Conservation (phyloP, 805 yeast genomes). For the Myxozyma neotropica region DNA sequence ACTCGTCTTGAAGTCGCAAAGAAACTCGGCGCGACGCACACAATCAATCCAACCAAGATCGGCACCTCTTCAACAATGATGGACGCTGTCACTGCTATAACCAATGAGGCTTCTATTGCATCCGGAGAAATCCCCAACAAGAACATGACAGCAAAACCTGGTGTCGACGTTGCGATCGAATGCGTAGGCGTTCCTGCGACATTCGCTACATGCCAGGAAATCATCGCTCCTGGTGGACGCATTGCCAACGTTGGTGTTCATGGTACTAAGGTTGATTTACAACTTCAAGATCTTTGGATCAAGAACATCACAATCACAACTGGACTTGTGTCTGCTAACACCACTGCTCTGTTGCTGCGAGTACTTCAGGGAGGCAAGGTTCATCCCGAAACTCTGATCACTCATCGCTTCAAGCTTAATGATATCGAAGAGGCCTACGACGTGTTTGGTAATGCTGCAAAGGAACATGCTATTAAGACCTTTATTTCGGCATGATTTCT, state of each 20-base stretch:
- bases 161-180: slow-evolving; percentile 34
- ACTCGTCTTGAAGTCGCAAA: slow-evolving; percentile 26
- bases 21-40: slow-evolving; percentile 23
- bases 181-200: slow-evolving; percentile 28
- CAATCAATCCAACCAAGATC: slow-evolving; percentile 22
- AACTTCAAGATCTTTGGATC: slow-evolving; percentile 26
- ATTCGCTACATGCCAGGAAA: slow-evolving; percentile 22
- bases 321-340: slow-evolving; percentile 28
- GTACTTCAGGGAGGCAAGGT: slow-evolving; percentile 27
- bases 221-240: slow-evolving; percentile 30
- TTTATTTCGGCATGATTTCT: slow-evolving; percentile 21
- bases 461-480: slow-evolving; percentile 30
- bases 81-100: slow-evolving; percentile 12
- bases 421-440: slow-evolving; percentile 30
- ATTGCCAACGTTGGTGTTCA: slow-evolving; percentile 32
- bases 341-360: slow-evolving; percentile 25
- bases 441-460: slow-evolving; percentile 31
- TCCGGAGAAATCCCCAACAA: slow-evolving; percentile 8
- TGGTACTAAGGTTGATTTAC: slow-evolving; percentile 25
- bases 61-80: slow-evolving; percentile 8
- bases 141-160: slow-evolving; percentile 22
- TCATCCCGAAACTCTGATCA: slow-evolving; percentile 24
- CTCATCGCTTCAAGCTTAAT: slow-evolving; percentile 31
- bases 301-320: slow-evolving; percentile 26
- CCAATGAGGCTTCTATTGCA: slow-evolving; percentile 2